Percentiles rank a stretch among this genome's conserved stretches.
Evolutionary conservation across 1,284 basidiomycete species (phyloP).

Genomic region (Rhodotorula sp.): DNA sequence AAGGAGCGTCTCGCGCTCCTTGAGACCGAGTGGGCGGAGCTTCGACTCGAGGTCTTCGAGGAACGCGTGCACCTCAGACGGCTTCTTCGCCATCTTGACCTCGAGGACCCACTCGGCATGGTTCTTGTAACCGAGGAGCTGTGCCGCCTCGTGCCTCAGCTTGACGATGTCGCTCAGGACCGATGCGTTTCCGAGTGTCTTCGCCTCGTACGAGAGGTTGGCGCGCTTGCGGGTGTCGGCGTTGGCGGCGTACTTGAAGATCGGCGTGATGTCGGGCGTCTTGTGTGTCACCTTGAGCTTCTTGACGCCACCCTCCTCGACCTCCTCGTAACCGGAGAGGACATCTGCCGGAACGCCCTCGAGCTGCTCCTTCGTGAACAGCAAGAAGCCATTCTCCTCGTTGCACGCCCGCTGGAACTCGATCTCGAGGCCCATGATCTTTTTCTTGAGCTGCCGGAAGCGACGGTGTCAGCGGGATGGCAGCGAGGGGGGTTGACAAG

Average conservation of each 20-base stretch:
- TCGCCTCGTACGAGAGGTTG: constrained; percentile 63
- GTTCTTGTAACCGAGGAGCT: constrained; percentile 66
- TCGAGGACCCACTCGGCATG: constrained; percentile 80
- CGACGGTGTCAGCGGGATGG: neutral
- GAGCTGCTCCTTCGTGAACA: constrained; percentile 56
- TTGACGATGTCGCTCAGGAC: constrained; percentile 62
- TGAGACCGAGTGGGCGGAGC: constrained; percentile 65
- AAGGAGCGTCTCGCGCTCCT: constrained; percentile 65
- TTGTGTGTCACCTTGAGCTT: constrained; percentile 59
- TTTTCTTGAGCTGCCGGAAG: constrained; percentile 48
- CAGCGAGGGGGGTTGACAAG: too few relatives aligned
- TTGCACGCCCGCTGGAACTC: constrained; percentile 81
- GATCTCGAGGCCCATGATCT: constrained; percentile 65
- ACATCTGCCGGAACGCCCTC: constrained; percentile 74
- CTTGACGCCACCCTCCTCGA: constrained; percentile 9
- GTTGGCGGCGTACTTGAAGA: constrained; percentile 63
- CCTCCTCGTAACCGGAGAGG: constrained; percentile 22
- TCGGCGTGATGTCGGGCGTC: constrained; percentile 71
- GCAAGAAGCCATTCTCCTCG: constrained; percentile 61
- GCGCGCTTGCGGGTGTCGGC: constrained; percentile 66
- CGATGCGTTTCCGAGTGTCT: constrained; percentile 66
- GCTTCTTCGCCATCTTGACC: constrained; percentile 75
- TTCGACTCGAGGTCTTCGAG: constrained; percentile 68
- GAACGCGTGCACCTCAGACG: constrained; percentile 61
- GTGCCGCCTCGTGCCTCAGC: constrained; percentile 65